Evolutionary conservation across 2,329 filamentous ascomycete species (phyloP), one percentile per base, ranked within the genome.

Genomic region (Neodidymelliopsis sp.): DNA sequence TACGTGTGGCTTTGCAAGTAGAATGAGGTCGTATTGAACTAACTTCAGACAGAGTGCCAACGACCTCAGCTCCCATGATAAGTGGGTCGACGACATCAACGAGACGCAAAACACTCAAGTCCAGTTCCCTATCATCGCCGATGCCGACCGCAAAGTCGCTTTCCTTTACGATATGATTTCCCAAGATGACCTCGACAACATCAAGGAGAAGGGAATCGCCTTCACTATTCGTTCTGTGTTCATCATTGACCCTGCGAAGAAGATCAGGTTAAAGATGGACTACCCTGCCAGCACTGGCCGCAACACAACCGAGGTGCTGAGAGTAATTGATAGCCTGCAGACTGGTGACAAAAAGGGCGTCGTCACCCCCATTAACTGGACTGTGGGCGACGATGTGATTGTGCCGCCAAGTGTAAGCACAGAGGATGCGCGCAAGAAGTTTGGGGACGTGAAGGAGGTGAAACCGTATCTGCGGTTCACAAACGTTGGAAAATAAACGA

Each of bases 151-250:
- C 59, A 71, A 76, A 44, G 73, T 79, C 40, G 77, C 77, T 24
- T 78, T 70, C 56, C 68, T 76, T 13, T 80, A 79, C 67, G 77
- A 79, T 61, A 79, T 79, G 77, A 73, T 80, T 51, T 76, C 77
- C 54, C 75, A 79, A 62, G 76, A 79, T 52, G 77, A 80, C 52
- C 77, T 82, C 52, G 82, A 82, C 70, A 82, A 82, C 63, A 75
- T 84, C 50, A 76, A 81, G 45, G 56, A 65, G 49, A 77, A 77
- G 66, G 76, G 74, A 63, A 89, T 93, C 64, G 91, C 91, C 47
- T 93, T 96, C 78, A 96, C 92, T 65, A 96, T 97, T 78, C 90
- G 92, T 68, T 91, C 89, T 64, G 92, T 96, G 71, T 96, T 95
- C 82, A 82, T 96, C 78, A 94, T 96, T 74, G 91, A 96, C 80